These are phyloP conservation scores for Trametes gibbosa DNA, from an alignment of 768 basidiomycete species.

Conservation along the genomic window DNA sequence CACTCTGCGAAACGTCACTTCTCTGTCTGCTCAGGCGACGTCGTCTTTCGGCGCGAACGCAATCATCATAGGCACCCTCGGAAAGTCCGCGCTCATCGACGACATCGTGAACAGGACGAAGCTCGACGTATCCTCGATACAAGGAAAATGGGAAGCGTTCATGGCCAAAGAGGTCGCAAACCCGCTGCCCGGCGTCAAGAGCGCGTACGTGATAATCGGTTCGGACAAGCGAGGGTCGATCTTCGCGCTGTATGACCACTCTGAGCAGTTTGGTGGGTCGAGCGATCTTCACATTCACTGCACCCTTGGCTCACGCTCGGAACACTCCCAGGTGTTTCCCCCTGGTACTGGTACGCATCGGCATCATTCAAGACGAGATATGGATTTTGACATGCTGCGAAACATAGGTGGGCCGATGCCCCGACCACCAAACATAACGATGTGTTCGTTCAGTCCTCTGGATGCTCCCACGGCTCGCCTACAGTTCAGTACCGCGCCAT, in stretches of 20 bases:
- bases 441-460: conserved; percentile 42
- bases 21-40: conserved; percentile 26
- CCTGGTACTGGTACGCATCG: conserved; percentile 58
- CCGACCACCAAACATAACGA: conserved; percentile 49
- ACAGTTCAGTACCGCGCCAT: conserved; percentile 71
- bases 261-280: conserved; percentile 58
- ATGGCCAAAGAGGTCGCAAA: conserved; percentile 49
- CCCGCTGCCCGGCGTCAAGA: conserved; percentile 55
- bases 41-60: conserved; percentile 29
- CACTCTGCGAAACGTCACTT: conserved; percentile 47
- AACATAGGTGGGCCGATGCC: conserved; percentile 74
- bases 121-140: conserved; percentile 53
- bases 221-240: conserved; percentile 70
- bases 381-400: too few species aligned
- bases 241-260: conserved; percentile 63
- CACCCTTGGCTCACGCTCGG: not conserved
- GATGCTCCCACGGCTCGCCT: conserved; percentile 54
- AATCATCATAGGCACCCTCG: conserved; percentile 66
- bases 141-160: conserved; percentile 69
- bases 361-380: too few species aligned
- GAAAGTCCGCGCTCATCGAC: conserved; percentile 52
- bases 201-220: conserved; percentile 67
- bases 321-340: conserved; percentile 52
- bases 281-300: not conserved
- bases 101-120: conserved; percentile 50